Percentiles rank a stretch among this genome's conserved stretches.
These are phyloP conservation scores for Brassica nigra DNA, from an alignment of 345 rosid species.

Conservation along the genomic window DNA sequence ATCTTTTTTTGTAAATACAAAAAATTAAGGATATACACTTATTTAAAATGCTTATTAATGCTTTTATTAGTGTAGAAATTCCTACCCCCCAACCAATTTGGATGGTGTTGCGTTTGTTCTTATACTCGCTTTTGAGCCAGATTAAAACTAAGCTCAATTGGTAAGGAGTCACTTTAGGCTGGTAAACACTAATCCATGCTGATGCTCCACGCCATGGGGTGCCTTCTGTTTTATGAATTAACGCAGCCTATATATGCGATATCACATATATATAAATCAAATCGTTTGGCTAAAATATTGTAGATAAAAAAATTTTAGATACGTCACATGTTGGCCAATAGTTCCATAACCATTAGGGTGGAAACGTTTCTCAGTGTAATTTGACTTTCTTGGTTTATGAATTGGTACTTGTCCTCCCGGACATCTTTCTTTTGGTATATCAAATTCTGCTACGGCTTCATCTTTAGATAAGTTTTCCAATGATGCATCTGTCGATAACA, in stretches of 20 bases:
- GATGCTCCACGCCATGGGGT: slow-evolving; percentile 11
- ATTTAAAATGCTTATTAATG: too few relatives aligned
- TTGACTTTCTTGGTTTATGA: slow-evolving; percentile 3
- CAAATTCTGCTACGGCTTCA: background rate
- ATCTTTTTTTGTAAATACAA: too few relatives aligned
- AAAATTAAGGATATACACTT: too few relatives aligned
- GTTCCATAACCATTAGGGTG: background rate
- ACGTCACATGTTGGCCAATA: slow-evolving; percentile 2
- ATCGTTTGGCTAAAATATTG: background rate
- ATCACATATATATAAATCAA: background rate
- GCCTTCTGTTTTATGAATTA: background rate
- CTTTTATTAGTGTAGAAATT: too few relatives aligned
- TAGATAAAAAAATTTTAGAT: too few relatives aligned
- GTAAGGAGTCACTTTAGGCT: background rate
- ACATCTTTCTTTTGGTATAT: slow-evolving; percentile 20
- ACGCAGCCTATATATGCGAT: background rate
- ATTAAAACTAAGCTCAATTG: slow-evolving; percentile 10
- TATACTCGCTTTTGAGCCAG: background rate
- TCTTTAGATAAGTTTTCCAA: too few relatives aligned
- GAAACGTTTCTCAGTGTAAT: background rate
- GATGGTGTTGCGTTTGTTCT: background rate
- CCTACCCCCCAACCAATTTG: slow-evolving; percentile 8
- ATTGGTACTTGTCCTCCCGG: slow-evolving; percentile 27
- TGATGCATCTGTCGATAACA: too few relatives aligned
- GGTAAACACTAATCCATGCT: background rate